Base-by-base conservation (phyloP, 345 rosid species). In the Anacardium occidentale region DNA sequence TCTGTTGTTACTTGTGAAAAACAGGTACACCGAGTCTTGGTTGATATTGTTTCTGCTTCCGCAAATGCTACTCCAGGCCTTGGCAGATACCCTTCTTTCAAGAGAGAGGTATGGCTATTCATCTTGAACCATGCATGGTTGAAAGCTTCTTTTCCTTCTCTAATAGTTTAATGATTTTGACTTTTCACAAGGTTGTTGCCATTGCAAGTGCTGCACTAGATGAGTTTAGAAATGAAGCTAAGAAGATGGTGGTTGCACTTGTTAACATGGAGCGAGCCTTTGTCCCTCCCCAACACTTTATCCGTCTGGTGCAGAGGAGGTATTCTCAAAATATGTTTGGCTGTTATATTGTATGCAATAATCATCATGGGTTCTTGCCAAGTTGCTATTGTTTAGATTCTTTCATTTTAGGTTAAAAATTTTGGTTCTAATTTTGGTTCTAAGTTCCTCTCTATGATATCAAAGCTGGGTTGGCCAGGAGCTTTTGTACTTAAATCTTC, bases 251-350 rank as follows among this genome's bases (percentile, higher is more conserved):
- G 22, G 81, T 87, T 68, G 93, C 96, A 8, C 81, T 90, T 62
- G 96, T 90, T 69, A 91, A 88, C 80, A 90, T 90, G 96, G 93
- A 88, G 77, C 89, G 96, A 57, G 93, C 80, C 24, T 88, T 90
- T 84, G 96, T 90, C 48, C 93, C 96, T 50, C 96, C 96, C 51
- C 93, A 90, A 75, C 96, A 90, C 72, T 90, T 90, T 75, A 90
- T 90, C 71, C 89, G 96, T 47, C 82, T 90, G 65, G 88, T 90
- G 74, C 96, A 90, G 74, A 84, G 93, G 64, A 80, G 96, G 96
- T 90, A 90, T 52, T 25, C n/a, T 52, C 53, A 29, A 62, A 4
- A 4, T 14, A 8, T 53, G 44, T 53, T 63, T 37, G 24, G 75
- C 52, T 72, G 53, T 12, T 63, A 18, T 37, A 40, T 45, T 18